Conservation (phyloP, 345 rosid species). For the Geranium rotundifolium region DNA sequence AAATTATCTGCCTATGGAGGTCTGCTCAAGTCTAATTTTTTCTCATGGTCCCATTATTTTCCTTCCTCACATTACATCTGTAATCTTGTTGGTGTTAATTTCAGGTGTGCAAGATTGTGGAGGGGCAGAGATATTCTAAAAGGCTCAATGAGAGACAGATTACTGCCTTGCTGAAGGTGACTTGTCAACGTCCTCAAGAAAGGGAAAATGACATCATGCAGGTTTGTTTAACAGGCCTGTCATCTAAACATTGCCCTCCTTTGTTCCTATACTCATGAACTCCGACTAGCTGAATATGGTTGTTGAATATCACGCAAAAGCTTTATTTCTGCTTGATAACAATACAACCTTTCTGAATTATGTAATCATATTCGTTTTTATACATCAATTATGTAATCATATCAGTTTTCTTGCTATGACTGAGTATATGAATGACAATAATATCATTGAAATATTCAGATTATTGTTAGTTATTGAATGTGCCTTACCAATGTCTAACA, state of each 20-base stretch:
- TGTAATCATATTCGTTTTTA: too few species aligned
- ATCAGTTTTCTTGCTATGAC: too few species aligned
- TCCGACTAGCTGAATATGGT: too few species aligned
- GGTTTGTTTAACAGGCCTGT: slow-evolving; percentile 22
- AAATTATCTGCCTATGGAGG: slow-evolving; percentile 96
- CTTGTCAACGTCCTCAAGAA: slow-evolving; percentile 80
- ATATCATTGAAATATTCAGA: too few species aligned
- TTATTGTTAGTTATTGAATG: background rate
- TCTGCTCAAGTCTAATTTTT: slow-evolving; percentile 7
- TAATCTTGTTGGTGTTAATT: slow-evolving; percentile 3
- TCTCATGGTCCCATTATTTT: background rate
- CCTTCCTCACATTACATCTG: background rate
- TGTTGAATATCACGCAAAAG: too few species aligned
- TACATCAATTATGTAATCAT: too few species aligned
- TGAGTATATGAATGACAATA: too few species aligned
- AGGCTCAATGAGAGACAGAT: slow-evolving; percentile 86
- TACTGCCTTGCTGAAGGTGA: slow-evolving; percentile 70
- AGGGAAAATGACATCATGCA: slow-evolving; percentile 59
- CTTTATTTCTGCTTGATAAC: too few species aligned
- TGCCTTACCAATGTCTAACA: background rate
- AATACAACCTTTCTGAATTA: too few species aligned
- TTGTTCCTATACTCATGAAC: too few species aligned
- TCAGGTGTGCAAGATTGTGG: slow-evolving; percentile 89
- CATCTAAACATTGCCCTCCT: too few species aligned
- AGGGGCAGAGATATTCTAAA: slow-evolving; percentile 88